Base-by-base conservation (phyloP, 768 basidiomycete genomes). In the Tricholoma matsutake region DNA sequence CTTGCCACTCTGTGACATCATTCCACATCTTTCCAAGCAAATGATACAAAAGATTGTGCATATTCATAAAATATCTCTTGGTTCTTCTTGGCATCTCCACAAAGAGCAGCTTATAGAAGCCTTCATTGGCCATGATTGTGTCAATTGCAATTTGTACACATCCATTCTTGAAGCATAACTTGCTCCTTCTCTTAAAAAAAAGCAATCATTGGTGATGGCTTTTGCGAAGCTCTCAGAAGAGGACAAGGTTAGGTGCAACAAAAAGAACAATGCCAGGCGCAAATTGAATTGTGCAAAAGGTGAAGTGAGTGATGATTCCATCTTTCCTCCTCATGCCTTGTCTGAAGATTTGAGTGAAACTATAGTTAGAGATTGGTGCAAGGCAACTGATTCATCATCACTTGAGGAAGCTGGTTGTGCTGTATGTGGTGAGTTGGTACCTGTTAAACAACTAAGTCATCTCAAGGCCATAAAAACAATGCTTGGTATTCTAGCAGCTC, bases 341-440 rank as follows among this genome's bases (percentile, higher is more conserved):
- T n/a, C 55, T 7, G 55, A 39, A 41, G 35, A 41, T 6, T 28
- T 56, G 25, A 16, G 32, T 16, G 34, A 56, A 18, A 35, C 29
- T n/a, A 22, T 56, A 3, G 13, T 56, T 13, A 28, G 22, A 37
- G 37, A 39, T 25, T 56, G 29, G 29, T 56, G 55, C 35, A 41
- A 56, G 10, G 18, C 16, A 6, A 8, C 55, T 5, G 7, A 25
- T 6, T 35, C 55, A 2, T 25, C 25, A 39, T 6, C 6, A 4
- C 47, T 72, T 58, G 57, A 67, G 51, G 73, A 75, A 62, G 56
- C 56, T 22, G 71, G 73, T 10, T 75, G 74, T 67, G 67, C 70
- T n/a, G n/a, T n/a, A n/a, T n/a, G n/a, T n/a, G n/a, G n/a, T n/a
- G n/a, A n/a, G n/a, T n/a, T n/a, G n/a, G n/a, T n/a, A n/a, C n/a